Evolutionary conservation across 495 filamentous ascomycete species (phyloP).

Genomic region (Podospora comata): DNA sequence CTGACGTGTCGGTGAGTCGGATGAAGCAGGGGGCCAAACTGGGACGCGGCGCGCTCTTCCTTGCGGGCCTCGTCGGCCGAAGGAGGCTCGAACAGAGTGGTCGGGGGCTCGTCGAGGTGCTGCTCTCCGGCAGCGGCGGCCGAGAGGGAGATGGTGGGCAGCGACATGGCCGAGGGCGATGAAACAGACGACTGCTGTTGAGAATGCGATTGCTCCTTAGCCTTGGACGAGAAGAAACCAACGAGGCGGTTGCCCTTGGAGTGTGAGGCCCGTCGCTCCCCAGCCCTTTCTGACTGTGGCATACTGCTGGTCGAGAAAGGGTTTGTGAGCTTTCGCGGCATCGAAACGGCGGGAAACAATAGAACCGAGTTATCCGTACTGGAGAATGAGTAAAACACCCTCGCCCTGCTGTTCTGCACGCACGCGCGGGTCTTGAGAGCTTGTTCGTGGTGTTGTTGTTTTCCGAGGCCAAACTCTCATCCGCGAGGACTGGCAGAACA

Average conservation of each 20-base stretch:
- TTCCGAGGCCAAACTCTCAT: neutral
- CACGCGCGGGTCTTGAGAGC: neutral
- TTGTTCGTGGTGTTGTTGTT: neutral
- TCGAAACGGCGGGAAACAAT: slow-evolving; percentile 21
- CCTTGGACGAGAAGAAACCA: slow-evolving; percentile 63
- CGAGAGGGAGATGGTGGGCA: slow-evolving; percentile 91
- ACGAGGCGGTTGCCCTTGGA: slow-evolving; percentile 57
- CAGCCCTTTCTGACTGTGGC: slow-evolving; percentile 38
- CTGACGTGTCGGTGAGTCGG: slow-evolving; percentile 82
- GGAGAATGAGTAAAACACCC: slow-evolving; percentile 6
- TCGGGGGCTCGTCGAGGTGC: slow-evolving; percentile 65
- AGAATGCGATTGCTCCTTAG: slow-evolving; percentile 56
- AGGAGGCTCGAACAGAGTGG: slow-evolving; percentile 86
- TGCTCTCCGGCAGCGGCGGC: slow-evolving; percentile 76
- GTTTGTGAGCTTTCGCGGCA: slow-evolving; percentile 54
- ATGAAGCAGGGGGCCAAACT: slow-evolving; percentile 84
- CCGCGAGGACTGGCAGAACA: neutral
- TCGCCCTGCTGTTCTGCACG: slow-evolving; percentile 12
- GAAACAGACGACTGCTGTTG: slow-evolving; percentile 54
- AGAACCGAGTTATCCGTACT: slow-evolving; percentile 6
- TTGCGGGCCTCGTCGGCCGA: slow-evolving; percentile 78
- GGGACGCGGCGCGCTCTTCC: slow-evolving; percentile 75
- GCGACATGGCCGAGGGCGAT: slow-evolving; percentile 58
- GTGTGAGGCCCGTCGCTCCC: slow-evolving; percentile 52
- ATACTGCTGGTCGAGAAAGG: slow-evolving; percentile 38